A percentile compares a stretch with the other conserved stretches of the same genome.
phyloP scores from a whole-genome alignment of 2,329 filamentous ascomycete species.

The Coniochaeta sp. region DNA sequence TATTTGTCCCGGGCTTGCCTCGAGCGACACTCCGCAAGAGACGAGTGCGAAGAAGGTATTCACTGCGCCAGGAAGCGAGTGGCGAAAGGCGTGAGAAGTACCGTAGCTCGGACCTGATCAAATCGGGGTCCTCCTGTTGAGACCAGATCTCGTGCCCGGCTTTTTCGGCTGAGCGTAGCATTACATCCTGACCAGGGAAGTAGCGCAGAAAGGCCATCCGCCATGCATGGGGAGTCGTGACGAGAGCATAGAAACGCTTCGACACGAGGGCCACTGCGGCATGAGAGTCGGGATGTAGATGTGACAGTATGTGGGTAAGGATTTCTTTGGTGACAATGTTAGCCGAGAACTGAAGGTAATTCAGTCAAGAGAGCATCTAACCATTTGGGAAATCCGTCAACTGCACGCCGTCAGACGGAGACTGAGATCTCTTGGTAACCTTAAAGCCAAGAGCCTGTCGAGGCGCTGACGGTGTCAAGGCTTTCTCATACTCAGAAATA shows the following conservation, averaged over 20 bases:
- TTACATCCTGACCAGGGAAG: slow-evolving; percentile 68
- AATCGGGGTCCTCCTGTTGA: slow-evolving; percentile 38
- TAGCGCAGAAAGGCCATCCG: slow-evolving; percentile 84
- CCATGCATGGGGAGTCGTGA: slow-evolving; percentile 91
- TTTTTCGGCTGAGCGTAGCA: slow-evolving; percentile 25
- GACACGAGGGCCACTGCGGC: slow-evolving; percentile 79
- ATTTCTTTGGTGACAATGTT: slow-evolving; percentile 56
- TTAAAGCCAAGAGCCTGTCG: slow-evolving; percentile 46
- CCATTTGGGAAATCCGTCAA: slow-evolving; percentile 71
- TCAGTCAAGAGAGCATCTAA: slow-evolving; percentile 31
- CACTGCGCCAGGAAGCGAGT: slow-evolving; percentile 88
- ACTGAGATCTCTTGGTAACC: slow-evolving; percentile 40
- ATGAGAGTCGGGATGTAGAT: slow-evolving; percentile 79
- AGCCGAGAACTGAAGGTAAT: not conserved
- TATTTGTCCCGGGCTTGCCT: slow-evolving; percentile 64
- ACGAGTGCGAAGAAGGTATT: slow-evolving; percentile 84
- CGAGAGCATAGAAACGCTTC: slow-evolving; percentile 74
- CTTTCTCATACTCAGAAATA: slow-evolving; percentile 55
- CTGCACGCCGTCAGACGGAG: slow-evolving; percentile 30
- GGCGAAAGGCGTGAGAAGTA: slow-evolving; percentile 76
- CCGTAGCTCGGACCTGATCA: slow-evolving; percentile 63
- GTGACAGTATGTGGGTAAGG: slow-evolving; percentile 82
- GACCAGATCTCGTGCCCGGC: slow-evolving; percentile 9
- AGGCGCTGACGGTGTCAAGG: slow-evolving; percentile 37
- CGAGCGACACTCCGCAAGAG: slow-evolving; percentile 73